Evolutionary conservation across 129 eudicot species (phyloP).

Genomic region (Arctium lappa): DNA sequence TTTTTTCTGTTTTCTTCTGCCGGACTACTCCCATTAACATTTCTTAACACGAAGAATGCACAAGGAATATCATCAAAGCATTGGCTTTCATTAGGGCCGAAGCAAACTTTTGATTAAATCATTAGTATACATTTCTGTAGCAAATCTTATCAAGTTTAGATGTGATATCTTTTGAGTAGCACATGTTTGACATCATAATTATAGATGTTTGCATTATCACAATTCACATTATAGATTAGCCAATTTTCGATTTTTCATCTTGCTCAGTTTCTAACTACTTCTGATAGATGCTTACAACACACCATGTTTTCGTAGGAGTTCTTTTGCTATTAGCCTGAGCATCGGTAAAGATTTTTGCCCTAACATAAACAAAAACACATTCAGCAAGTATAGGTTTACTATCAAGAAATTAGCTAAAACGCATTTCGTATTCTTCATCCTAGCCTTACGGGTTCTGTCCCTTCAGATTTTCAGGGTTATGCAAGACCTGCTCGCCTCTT

Average conservation of each 20-base stretch:
- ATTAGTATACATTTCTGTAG: too few species aligned
- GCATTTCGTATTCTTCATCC: neutral
- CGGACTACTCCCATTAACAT: too few species aligned
- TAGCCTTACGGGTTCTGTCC: neutral
- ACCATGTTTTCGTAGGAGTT: neutral
- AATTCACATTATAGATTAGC: neutral
- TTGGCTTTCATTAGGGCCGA: too few species aligned
- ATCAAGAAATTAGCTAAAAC: neutral
- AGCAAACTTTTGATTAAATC: too few species aligned
- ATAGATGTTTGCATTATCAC: too few species aligned
- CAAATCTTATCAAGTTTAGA: too few species aligned
- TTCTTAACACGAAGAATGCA: too few species aligned
- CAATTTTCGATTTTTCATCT: neutral
- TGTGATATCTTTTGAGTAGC: too few species aligned
- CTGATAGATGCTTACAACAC: neutral
- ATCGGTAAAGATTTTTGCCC: neutral
- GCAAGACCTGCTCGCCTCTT: constrained; percentile 77
- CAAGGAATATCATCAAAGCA: too few species aligned
- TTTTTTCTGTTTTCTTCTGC: neutral
- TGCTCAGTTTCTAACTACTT: neutral
- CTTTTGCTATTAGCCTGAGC: neutral
- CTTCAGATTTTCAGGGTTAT: constrained; percentile 84
- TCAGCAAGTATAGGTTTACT: neutral
- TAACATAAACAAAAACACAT: neutral
- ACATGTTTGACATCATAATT: too few species aligned